A percentile compares a stretch with the other conserved stretches of the same genome.
Conservation (phyloP, 2,329 filamentous ascomycete species). For the Penicillium sp. region DNA sequence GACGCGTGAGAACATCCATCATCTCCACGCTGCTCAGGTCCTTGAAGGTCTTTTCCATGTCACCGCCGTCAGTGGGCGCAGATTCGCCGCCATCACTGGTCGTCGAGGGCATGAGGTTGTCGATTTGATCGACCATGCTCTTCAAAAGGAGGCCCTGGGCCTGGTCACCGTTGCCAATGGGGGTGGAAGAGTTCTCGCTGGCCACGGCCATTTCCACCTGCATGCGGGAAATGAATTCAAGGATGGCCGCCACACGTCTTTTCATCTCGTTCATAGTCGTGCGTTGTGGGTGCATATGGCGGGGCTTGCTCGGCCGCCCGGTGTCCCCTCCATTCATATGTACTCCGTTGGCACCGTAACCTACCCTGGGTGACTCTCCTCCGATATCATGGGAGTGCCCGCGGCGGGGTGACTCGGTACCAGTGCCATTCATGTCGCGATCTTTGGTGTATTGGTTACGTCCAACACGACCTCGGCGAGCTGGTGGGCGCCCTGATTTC, state of each 20-base stretch:
- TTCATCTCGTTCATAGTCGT: constrained; percentile 87
- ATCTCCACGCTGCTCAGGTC: constrained; percentile 78
- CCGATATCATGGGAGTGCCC: constrained; percentile 42
- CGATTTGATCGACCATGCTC: constrained; percentile 38
- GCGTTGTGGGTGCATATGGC: constrained; percentile 55
- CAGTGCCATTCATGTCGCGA: constrained; percentile 61
- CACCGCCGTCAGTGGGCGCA: constrained; percentile 29
- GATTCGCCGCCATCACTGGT: constrained; percentile 28
- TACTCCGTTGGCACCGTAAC: constrained; percentile 39
- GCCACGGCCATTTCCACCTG: constrained; percentile 78
- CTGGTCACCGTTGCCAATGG: constrained; percentile 38
- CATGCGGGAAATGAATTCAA: constrained; percentile 86
- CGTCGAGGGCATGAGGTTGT: constrained; percentile 27
- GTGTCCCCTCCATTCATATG: constrained; percentile 60
- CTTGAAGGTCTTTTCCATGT: constrained; percentile 61
- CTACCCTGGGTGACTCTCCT: constrained; percentile 38
- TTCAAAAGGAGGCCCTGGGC: constrained; percentile 35
- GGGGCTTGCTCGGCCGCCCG: constrained; percentile 61
- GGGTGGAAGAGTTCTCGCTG: constrained; percentile 46
- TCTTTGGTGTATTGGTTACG: constrained; percentile 84
- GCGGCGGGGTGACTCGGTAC: constrained; percentile 44
- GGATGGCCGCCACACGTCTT: constrained; percentile 76
- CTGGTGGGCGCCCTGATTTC: constrained; percentile 63
- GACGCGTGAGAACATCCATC: constrained; percentile 82
- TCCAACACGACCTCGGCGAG: constrained; percentile 66